Conservation (phyloP, 306 rosid genomes). For the Quercus parvula region DNA sequence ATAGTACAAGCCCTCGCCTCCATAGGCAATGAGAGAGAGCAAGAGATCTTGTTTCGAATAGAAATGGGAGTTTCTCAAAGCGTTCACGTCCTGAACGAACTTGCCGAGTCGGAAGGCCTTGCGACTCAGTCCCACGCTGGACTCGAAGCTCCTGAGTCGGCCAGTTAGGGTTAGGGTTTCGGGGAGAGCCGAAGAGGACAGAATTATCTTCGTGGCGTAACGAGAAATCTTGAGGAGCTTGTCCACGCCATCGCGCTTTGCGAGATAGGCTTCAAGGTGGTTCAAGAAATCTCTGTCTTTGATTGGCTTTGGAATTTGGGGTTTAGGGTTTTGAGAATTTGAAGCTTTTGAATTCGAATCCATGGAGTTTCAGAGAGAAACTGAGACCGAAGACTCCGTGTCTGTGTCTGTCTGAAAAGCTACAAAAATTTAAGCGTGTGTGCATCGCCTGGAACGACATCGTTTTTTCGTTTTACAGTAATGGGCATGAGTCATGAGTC, state of each 20-base stretch:
- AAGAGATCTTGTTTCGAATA: conserved; percentile 31
- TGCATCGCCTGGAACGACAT: background rate
- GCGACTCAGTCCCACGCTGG: conserved; percentile 84
- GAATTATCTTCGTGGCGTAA: conserved; percentile 67
- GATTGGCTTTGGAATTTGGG: conserved; percentile 4
- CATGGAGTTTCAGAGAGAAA: conserved; percentile 31
- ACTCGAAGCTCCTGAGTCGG: conserved; percentile 77
- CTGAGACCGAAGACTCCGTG: background rate
- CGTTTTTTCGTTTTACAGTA: background rate
- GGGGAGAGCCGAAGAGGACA: conserved; percentile 55
- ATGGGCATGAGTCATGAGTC: too few species aligned
- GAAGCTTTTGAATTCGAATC: conserved; percentile 41
- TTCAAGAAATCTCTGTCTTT: conserved; percentile 54
- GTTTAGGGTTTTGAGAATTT: conserved; percentile 12
- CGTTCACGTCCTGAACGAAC: conserved; percentile 83
- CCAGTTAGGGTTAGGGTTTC: conserved; percentile 40
- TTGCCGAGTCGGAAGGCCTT: conserved; percentile 91
- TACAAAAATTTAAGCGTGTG: too few species aligned
- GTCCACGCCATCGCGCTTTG: conserved; percentile 94
- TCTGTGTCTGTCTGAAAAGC: too few species aligned
- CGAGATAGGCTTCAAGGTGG: conserved; percentile 75
- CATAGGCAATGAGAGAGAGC: conserved; percentile 55
- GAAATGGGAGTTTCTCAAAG: conserved; percentile 39
- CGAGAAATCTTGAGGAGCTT: conserved; percentile 85
- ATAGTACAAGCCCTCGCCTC: conserved; percentile 76